phyloP scores from a whole-genome alignment of 2,329 filamentous ascomycete species.

The Penicillium sp. region DNA sequence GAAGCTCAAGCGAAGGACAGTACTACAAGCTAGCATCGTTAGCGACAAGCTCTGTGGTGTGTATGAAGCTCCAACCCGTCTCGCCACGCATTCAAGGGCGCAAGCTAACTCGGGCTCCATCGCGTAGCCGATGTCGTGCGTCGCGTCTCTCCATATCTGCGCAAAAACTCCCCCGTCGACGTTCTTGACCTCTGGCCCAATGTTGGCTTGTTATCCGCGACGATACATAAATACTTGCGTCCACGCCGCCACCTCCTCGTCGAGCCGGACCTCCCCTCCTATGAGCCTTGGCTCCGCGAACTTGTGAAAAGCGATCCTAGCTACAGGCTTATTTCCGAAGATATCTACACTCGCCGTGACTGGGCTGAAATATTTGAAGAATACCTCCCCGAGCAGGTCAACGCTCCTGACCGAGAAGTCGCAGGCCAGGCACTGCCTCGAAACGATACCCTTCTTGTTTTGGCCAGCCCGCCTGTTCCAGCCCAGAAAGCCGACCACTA shows the following conservation, averaged over 20 bases:
- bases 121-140: conserved; percentile 58
- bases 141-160: conserved; percentile 63
- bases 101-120: not conserved
- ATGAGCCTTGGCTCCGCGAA: conserved; percentile 55
- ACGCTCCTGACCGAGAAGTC: conserved; percentile 21
- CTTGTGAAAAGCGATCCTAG: conserved; percentile 47
- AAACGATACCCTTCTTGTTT: conserved; percentile 69
- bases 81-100: not conserved
- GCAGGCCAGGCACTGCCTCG: conserved; percentile 42
- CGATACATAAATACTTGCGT: conserved; percentile 66
- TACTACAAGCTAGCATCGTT: conserved; percentile 20
- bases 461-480: conserved; percentile 58
- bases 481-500: conserved; percentile 47
- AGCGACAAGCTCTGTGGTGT: conserved; percentile 33
- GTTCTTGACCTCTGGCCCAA: conserved; percentile 84
- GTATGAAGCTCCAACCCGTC: conserved; percentile 4
- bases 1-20: not conserved
- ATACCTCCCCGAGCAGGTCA: conserved; percentile 50
- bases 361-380: conserved; percentile 37
- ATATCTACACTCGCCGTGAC: conserved; percentile 55
- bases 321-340: conserved; percentile 47
- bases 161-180: conserved; percentile 69
- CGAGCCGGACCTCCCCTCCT: conserved; percentile 60
- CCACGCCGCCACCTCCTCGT: conserved; percentile 79
- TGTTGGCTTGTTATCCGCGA: conserved; percentile 68